Evolutionary conservation across 192 early-diverging fungal genomes (phyloP), one percentile per base, ranked within the genome.

Genomic region (Backusella tarrabulga): DNA sequence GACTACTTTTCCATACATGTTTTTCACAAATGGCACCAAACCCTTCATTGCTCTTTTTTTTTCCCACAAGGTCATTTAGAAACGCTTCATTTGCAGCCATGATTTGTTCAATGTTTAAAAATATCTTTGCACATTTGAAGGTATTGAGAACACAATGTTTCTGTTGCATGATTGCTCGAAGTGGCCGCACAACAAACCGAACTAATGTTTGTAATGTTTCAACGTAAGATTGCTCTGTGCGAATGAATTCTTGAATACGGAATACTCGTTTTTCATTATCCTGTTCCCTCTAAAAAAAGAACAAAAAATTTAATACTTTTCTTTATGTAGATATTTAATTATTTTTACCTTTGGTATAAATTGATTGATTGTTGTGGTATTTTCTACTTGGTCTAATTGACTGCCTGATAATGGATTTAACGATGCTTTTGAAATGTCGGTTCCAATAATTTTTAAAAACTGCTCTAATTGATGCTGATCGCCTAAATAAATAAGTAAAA

Each of bases 141-240:
- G 87, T 79, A 6, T 89, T 87, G 35, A 91, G 84, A 69, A 90
- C 83, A 32, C 83, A 70, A 52, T 91, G 84, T 17, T 78, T 79
- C 42, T 68, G 56, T 36, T 84, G 87, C 12, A 86, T 84, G 1
- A 81, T 84, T 15, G 84, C 83, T 60, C 83, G 80, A 73, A 91
- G 78, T 12, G 90, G 90, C 54, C 83, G 85, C 0, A 77, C 87
- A 73, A 90, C 88, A 52, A 87, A 79, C 73, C 85, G 80, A 19
- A 89, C 84, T 4, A 89, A 71, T 44, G 85, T 85, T n/a, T 84
- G 79, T 66, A 91, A 73, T 66, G 85, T 87, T 38, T 90, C 83
- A 19, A 91, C 87, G 74, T 91, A 91, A 73, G 88, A 89, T 69
- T 86, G 80, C 76, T 91, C 90, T 8, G 89, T 91, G 1, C 77